Percentiles rank a stretch among this genome's conserved stretches.
These are phyloP conservation scores for Cryptosporidium viatorum DNA, from an alignment of 169 alveolate genomes.

Conservation along the genomic window DNA sequence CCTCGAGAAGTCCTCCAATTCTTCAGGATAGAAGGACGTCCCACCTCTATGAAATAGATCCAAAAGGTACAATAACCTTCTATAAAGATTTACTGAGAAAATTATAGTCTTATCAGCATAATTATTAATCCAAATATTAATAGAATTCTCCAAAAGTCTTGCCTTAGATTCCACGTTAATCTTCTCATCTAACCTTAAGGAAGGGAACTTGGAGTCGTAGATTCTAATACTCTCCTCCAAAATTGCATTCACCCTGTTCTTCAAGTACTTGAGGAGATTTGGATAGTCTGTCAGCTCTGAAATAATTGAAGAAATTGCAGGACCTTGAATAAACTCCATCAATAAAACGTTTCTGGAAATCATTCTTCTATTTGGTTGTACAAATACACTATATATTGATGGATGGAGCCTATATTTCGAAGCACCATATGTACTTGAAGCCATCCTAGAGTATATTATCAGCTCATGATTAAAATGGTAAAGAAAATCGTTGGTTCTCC, in stretches of 20 bases:
- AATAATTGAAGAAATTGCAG: conserved; percentile 42
- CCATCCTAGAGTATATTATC: conserved; percentile 46
- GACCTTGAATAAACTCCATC: conserved; percentile 64
- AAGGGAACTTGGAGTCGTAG: conserved; percentile 15
- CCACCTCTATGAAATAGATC: conserved; percentile 73
- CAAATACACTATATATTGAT: conserved; percentile 51
- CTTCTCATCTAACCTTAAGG: background rate
- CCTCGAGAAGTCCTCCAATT: conserved; percentile 15
- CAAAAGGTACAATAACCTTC: conserved; percentile 38
- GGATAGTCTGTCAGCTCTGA: conserved; percentile 14
- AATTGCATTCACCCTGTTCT: background rate
- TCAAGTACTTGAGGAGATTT: conserved; percentile 1
- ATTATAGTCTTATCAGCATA: conserved; percentile 12
- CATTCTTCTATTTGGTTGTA: conserved; percentile 13
- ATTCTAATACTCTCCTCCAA: conserved; percentile 3
- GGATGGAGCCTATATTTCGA: conserved; percentile 44
- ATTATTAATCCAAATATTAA: conserved; percentile 18
- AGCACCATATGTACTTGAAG: conserved; percentile 62
- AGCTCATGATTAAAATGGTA: conserved; percentile 61
- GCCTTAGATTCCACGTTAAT: background rate
- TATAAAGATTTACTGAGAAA: conserved; percentile 48
- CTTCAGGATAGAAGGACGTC: conserved; percentile 48
- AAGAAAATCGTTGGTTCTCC: conserved; percentile 61
- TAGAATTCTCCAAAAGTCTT: conserved; percentile 3
- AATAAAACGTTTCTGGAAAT: conserved; percentile 30